Evolutionary conservation across 2,329 filamentous ascomycete species (phyloP), one percentile per base, ranked within the genome.

Genomic region (Clonostachys sp.): DNA sequence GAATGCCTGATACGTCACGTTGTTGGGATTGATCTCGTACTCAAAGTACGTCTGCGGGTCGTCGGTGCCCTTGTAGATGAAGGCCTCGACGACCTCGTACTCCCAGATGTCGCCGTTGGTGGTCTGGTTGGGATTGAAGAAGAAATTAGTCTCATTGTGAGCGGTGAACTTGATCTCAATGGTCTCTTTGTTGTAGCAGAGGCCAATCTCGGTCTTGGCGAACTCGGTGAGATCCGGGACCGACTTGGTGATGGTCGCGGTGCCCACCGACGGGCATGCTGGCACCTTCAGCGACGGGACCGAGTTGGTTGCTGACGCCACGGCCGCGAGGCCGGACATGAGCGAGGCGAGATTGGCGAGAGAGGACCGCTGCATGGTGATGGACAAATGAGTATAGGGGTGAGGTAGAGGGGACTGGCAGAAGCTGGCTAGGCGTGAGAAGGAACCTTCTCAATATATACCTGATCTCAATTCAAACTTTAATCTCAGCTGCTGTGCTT

Each of bases 81-180:
- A 77, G 12, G 67, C 66, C 53, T 77, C 74, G 68, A 77, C 73
- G 35, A 77, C 73, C 52, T 76, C 71, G 55, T 77, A 77, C 46
- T 66, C 53, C 63, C 67, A 77, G 44, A 78, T 71, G 41, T 68
- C 62, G 44, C 68, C 72, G 50, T 77, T 77, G 41, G 65, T 75
- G 46, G 57, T 63, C 42, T 71, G 65, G 24, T 53, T 61, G 16
- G 57, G 54, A 55, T 74, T 67, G 60, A 66, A 77, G 62, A 65
- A 75, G 54, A 71, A 77, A 56, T 67, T 66, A 39, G 61, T 67
- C 60, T 77, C 74, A 40, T 73, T 61, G 45, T 64, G 56, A 5
- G 74, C 74, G 3, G 62, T 73, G 51, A 77, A 75, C 5, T 59
- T 65, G 45, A 76, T 55, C 30, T 63, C 55, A 40, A 77, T 62